These are phyloP conservation scores for Asterophora parasitica DNA, from an alignment of 768 basidiomycete genomes.

Conservation along the genomic window DNA sequence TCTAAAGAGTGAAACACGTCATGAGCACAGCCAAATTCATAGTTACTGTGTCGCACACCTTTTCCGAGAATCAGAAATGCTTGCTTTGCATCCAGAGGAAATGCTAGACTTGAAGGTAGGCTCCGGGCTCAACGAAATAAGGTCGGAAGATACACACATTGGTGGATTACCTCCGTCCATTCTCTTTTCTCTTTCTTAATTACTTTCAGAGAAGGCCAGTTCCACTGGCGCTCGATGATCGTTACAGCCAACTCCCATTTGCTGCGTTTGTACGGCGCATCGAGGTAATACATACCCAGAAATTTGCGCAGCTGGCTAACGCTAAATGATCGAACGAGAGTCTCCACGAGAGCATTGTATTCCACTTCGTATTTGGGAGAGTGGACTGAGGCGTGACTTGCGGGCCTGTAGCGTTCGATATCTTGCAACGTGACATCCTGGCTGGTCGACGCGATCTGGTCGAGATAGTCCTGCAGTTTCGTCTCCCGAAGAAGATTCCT, in stretches of 20 bases:
- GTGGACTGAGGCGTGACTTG: slow-evolving; percentile 31
- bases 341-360: slow-evolving; percentile 50
- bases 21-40: background rate
- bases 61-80: slow-evolving; percentile 70
- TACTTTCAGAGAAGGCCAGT: slow-evolving; percentile 57
- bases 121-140: background rate
- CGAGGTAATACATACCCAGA: slow-evolving; percentile 42
- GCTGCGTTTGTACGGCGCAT: slow-evolving; percentile 25
- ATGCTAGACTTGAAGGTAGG: slow-evolving; percentile 33
- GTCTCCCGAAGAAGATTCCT: slow-evolving; percentile 35
- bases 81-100: slow-evolving; percentile 52
- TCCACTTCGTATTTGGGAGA: slow-evolving; percentile 44
- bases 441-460: slow-evolving; percentile 42
- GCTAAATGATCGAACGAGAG: slow-evolving; percentile 59
- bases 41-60: slow-evolving; percentile 35
- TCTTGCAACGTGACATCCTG: slow-evolving; percentile 53
- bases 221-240: slow-evolving; percentile 65
- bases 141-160: slow-evolving; percentile 34
- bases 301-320: slow-evolving; percentile 55
- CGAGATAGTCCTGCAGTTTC: slow-evolving; percentile 52
- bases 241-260: slow-evolving; percentile 40
- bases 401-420: slow-evolving; percentile 53
- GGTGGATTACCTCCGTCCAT: slow-evolving; percentile 39
- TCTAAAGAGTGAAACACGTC: slow-evolving; percentile 33
- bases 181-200: slow-evolving; percentile 47